A percentile compares a stretch with the other conserved stretches of the same genome.
Evolutionary conservation across 768 basidiomycete species (phyloP).

Genomic region (Agaricus bisporus): DNA sequence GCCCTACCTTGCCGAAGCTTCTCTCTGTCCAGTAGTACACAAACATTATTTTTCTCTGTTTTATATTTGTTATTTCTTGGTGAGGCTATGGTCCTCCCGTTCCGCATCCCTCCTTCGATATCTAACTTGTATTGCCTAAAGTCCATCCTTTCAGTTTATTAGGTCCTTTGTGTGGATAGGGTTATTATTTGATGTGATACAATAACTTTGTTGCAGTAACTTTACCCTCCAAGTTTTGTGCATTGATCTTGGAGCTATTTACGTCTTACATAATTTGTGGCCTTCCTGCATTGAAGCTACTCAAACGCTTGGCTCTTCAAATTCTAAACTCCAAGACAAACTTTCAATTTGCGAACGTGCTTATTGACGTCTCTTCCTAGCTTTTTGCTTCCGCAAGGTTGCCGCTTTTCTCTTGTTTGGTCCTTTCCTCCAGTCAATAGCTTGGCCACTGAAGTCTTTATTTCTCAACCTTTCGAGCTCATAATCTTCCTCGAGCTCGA

Average conservation of each 20-base stretch:
- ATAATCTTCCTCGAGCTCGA: not conserved
- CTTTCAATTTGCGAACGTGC: too few species aligned
- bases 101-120: not conserved
- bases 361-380: too few species aligned
- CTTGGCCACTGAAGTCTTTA: not conserved
- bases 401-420: constrained; percentile 1
- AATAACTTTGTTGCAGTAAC: not conserved
- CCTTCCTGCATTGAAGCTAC: not conserved
- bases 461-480: not conserved
- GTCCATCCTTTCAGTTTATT: not conserved
- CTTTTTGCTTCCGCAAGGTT: not conserved
- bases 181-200: constrained; percentile 10
- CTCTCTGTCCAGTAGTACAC: not conserved
- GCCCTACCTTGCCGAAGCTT: not conserved
- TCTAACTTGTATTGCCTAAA: not conserved
- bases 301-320: not conserved
- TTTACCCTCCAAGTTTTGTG: not conserved
- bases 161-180: constrained; percentile 5
- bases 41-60: not conserved
- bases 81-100: constrained; percentile 10
- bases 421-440: not conserved
- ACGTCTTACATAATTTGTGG: constrained; percentile 1
- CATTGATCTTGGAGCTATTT: not conserved
- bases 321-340: too few species aligned
- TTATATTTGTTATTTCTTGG: not conserved